A percentile compares a stretch with the other conserved stretches of the same genome.
These are phyloP conservation scores for Fusarium sp. DNA, from an alignment of 2,329 filamentous ascomycete genomes.

Conservation along the genomic window DNA sequence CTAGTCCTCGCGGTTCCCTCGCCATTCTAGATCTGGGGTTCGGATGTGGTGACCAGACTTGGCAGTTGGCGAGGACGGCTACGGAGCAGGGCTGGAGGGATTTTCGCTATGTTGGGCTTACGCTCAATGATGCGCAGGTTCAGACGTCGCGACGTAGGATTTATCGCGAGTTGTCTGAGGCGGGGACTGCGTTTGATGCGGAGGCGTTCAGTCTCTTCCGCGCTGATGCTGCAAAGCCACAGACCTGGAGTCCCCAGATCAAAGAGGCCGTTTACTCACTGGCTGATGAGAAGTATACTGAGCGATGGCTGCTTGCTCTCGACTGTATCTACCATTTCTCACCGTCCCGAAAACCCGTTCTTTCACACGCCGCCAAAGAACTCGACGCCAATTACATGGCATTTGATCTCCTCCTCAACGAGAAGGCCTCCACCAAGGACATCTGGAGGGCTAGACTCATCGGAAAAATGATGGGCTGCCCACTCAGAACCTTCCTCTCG, in stretches of 20 bases:
- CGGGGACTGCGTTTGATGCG: neutral
- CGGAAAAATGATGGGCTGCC: slow-evolving; percentile 59
- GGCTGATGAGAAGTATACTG: slow-evolving; percentile 32
- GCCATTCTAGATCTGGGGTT: slow-evolving; percentile 65
- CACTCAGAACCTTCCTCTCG: slow-evolving; percentile 60
- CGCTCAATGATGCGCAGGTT: slow-evolving; percentile 58
- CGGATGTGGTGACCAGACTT: slow-evolving; percentile 67
- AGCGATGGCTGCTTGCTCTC: slow-evolving; percentile 64
- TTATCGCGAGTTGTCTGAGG: slow-evolving; percentile 34
- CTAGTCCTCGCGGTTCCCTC: slow-evolving; percentile 29
- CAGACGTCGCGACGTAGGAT: slow-evolving; percentile 48
- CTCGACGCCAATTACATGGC: slow-evolving; percentile 63
- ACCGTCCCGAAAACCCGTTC: slow-evolving; percentile 59
- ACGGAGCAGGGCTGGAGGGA: slow-evolving; percentile 29
- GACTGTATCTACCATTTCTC: slow-evolving; percentile 68
- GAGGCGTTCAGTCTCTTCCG: slow-evolving; percentile 54
- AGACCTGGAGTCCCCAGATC: slow-evolving; percentile 50
- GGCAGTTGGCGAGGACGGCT: slow-evolving; percentile 52
- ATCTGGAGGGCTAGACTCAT: slow-evolving; percentile 52
- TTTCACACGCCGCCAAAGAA: slow-evolving; percentile 51
- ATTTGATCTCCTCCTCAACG: slow-evolving; percentile 61
- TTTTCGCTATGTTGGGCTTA: slow-evolving; percentile 63
- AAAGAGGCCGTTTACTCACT: slow-evolving; percentile 42
- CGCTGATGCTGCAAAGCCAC: slow-evolving; percentile 60
- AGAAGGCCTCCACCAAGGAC: slow-evolving; percentile 42